phyloP scores from a whole-genome alignment of 2,329 filamentous ascomycete genomes.

The Pseudogymnoascus sp. region DNA sequence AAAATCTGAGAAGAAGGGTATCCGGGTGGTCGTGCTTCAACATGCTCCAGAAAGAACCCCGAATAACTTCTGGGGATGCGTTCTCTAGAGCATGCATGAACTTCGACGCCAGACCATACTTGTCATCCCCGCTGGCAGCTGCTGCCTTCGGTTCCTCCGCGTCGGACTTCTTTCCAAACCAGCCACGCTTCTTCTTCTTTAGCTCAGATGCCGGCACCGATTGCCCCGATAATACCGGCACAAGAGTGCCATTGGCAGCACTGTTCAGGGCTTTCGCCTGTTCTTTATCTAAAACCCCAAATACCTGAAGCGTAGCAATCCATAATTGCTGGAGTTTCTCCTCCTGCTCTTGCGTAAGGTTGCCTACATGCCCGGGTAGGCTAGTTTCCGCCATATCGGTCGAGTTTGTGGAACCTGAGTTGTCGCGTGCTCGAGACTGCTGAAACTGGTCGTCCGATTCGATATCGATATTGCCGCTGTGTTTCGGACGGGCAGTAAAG shows the following conservation, averaged over 20 bases:
- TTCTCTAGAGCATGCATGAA: constrained; percentile 75
- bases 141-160: constrained; percentile 43
- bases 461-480: not conserved
- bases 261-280: constrained; percentile 25
- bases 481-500: not conserved
- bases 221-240: constrained; percentile 15
- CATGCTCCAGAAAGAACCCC: constrained; percentile 83
- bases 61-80: constrained; percentile 68
- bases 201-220: constrained; percentile 37
- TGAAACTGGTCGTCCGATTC: constrained; percentile 4
- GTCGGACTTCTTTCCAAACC: constrained; percentile 59
- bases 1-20: constrained; percentile 70
- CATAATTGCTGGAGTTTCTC: constrained; percentile 83
- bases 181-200: constrained; percentile 64
- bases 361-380: constrained; percentile 70
- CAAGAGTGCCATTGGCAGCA: constrained; percentile 17
- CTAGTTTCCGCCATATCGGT: constrained; percentile 36
- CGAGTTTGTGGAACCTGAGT: constrained; percentile 6
- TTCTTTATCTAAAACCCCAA: constrained; percentile 49
- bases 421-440: not conserved
- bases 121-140: constrained; percentile 59
- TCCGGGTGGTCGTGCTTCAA: constrained; percentile 94
- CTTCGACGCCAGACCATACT: constrained; percentile 82
- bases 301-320: constrained; percentile 67
- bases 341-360: constrained; percentile 83